Conservation (phyloP, 1,139 yeast genomes). For the Yamadazyma pseudoaaseri region DNA sequence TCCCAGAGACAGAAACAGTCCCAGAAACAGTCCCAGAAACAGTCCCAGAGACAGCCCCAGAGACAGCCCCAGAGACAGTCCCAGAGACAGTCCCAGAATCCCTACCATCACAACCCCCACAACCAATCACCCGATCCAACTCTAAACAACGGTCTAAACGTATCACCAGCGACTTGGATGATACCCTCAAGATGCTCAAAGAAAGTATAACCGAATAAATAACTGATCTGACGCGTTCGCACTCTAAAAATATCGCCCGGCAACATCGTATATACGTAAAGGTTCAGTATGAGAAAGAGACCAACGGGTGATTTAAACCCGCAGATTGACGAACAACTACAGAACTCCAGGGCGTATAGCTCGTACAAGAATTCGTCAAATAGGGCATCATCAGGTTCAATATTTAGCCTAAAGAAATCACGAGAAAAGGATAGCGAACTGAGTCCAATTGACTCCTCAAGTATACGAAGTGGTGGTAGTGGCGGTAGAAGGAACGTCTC, state of each 20-base stretch:
- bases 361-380: conserved; percentile 14
- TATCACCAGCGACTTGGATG: conserved; percentile 34
- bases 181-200: conserved; percentile 41
- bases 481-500: conserved; percentile 42
- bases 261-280: too few species aligned
- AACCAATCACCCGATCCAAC: conserved; percentile 15
- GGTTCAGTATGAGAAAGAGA: conserved; percentile 31
- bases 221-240: too few species aligned
- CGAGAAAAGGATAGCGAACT: conserved; percentile 18
- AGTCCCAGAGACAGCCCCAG: too few species aligned
- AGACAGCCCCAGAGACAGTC: conserved; percentile 4
- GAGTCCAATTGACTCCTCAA: conserved; percentile 34
- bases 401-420: conserved; percentile 36
- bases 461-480: conserved; percentile 28
- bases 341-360: conserved; percentile 32
- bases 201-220: conserved; percentile 35
- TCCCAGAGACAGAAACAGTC: too few species aligned
- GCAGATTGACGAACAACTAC: conserved; percentile 32
- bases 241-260: too few species aligned
- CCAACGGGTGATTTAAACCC: conserved; percentile 23
- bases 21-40: too few species aligned
- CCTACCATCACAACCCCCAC: conserved; percentile 1
- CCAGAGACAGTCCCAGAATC: conserved; percentile 3
- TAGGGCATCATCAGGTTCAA: conserved; percentile 38
- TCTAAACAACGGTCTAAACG: conserved; percentile 28